Base-by-base conservation (phyloP, 768 basidiomycete genomes). In the Holtermannia corniformis region DNA sequence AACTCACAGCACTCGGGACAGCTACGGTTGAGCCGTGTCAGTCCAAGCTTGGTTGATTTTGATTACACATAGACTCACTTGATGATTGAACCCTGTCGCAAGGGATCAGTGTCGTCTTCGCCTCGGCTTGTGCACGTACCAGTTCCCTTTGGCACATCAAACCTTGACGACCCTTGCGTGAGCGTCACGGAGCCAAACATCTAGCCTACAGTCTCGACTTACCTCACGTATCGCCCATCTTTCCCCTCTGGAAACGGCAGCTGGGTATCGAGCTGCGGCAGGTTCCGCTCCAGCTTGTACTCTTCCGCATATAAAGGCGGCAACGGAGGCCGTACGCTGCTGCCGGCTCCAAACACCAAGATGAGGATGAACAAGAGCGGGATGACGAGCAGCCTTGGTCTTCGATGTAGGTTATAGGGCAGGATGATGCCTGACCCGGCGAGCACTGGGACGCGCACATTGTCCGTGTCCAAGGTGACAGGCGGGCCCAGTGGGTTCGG, bases 1-100 rank as follows among this genome's bases (percentile, higher is more conserved):
- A 3, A 51, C 63, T 14, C 48, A 71, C 67, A 72, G 54, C 14
- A 68, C 54, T 26, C 68, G 57, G 51, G 65, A 64, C n/a, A 72
- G 50, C 58, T 71, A 44, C 5, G 46, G n/a, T 37, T 12, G n/a
- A n/a, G n/a, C n/a, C n/a, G n/a, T n/a, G 19, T 40, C 19, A 25
- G 13, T 5, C 50, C 32, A 51, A 21, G 21, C 20, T 23, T 5
- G 11, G 13, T 26, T 24, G n/a, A 37, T 41, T 22, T 28, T 4
- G 19, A n/a, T 42, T 21, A 10, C 11, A n/a, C 22, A 41, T n/a
- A 40, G 13, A 48, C 60, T 56, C 24, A 64, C 63, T 41, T 65
- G 68, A 50, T 70, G 65, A 48, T 69, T 69, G 60, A 69, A 69
- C 7, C 67, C 65, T 65, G 42, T 27, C 13, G 19, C 4, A 20